These are phyloP conservation scores for Phytophthora brassicae DNA, from an alignment of 352 stramenopile genomes.

Conservation along the genomic window DNA sequence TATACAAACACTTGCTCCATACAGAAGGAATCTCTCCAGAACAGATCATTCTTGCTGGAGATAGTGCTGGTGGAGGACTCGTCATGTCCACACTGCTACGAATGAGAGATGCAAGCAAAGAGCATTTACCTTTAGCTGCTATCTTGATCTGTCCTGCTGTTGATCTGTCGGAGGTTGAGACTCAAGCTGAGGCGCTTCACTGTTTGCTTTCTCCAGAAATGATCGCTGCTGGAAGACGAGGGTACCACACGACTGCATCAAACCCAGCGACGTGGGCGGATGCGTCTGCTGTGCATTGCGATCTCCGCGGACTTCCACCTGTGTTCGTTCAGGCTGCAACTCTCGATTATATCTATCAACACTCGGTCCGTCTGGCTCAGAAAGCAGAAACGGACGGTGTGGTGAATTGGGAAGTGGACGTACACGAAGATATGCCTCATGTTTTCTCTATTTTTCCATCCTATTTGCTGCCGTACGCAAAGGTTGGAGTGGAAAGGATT, in stretches of 20 bases:
- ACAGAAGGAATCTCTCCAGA: constrained; percentile 25
- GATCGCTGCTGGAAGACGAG: constrained; percentile 17
- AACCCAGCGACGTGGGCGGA: constrained; percentile 36
- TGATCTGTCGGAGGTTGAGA: constrained; percentile 38
- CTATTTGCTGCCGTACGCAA: constrained; percentile 40
- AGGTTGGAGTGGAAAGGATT: constrained; percentile 32
- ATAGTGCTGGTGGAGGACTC: constrained; percentile 46
- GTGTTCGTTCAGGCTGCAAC: constrained; percentile 47
- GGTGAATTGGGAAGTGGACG: constrained; percentile 45
- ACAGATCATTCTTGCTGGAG: constrained; percentile 39
- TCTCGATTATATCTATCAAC: constrained; percentile 44
- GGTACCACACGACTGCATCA: constrained; percentile 21
- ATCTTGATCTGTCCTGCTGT: constrained; percentile 47
- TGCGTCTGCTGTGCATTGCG: constrained; percentile 53
- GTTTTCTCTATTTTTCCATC: constrained; percentile 43
- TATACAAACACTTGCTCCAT: constrained; percentile 47
- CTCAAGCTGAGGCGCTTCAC: constrained; percentile 21
- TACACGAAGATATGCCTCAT: constrained; percentile 43
- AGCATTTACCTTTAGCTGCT: constrained; percentile 33
- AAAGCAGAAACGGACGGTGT: constrained; percentile 42
- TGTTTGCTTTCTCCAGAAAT: constrained; percentile 38
- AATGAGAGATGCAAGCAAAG: constrained; percentile 23
- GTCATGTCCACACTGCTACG: constrained; percentile 45
- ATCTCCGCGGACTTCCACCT: constrained; percentile 43
- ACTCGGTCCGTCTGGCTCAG: constrained; percentile 32